Conservation (phyloP, 2,329 filamentous ascomycete genomes). For the Xylariaceae sp. region DNA sequence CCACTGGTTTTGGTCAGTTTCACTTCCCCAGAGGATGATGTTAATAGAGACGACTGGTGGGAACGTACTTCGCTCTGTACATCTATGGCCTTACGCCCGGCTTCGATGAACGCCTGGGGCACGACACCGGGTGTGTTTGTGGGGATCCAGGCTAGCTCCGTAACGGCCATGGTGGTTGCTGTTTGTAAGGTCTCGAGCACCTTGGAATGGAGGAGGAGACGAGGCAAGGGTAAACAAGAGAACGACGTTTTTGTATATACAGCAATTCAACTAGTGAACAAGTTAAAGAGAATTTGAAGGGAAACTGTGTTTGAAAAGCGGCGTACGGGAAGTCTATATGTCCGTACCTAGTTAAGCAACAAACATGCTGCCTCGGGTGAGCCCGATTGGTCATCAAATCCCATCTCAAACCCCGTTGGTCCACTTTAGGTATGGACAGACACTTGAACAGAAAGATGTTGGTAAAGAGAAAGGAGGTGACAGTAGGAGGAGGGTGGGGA, state of each 20-base stretch:
- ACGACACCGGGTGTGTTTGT: constrained; percentile 16
- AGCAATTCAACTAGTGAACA: too few species aligned
- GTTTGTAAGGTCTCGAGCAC: neutral
- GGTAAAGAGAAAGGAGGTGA: too few species aligned
- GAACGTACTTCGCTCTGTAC: constrained; percentile 14
- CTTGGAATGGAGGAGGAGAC: neutral
- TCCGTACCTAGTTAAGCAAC: too few species aligned
- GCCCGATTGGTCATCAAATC: too few species aligned
- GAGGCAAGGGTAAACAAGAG: neutral
- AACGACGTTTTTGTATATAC: too few species aligned
- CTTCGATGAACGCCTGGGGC: constrained; percentile 8
- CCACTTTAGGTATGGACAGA: too few species aligned
- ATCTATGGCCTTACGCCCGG: constrained; percentile 6
- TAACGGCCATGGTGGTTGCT: constrained; percentile 18
- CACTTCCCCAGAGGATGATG: neutral
- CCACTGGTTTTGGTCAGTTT: constrained; percentile 12
- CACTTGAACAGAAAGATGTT: too few species aligned
- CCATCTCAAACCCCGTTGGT: too few species aligned
- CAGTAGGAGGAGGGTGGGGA: too few species aligned
- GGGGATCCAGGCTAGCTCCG: constrained; percentile 21
- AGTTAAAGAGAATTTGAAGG: neutral
- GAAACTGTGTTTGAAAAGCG: too few species aligned
- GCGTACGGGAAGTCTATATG: too few species aligned
- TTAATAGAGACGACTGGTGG: neutral
- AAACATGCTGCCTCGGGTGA: too few species aligned